A percentile compares a stretch with the other conserved stretches of the same genome.
Evolutionary conservation across 768 basidiomycete species (phyloP).

Genomic region (Phaeotremella skinneri): DNA sequence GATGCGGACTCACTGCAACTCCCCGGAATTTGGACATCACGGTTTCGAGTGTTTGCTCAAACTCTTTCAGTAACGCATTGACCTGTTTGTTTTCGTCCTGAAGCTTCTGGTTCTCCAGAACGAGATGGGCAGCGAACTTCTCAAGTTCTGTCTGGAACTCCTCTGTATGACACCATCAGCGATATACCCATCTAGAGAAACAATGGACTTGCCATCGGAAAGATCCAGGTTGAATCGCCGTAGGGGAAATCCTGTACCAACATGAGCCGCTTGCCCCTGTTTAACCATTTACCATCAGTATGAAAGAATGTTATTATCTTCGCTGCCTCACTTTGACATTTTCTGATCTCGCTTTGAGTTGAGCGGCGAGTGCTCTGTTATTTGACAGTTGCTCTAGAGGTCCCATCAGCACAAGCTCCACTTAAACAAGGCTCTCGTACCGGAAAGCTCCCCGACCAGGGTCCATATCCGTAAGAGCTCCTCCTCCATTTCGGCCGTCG

Average conservation of each 20-base stretch:
- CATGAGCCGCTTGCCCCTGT: slow-evolving; percentile 65
- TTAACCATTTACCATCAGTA: background rate
- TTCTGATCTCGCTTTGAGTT: slow-evolving; percentile 67
- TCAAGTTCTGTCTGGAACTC: slow-evolving; percentile 89
- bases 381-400: slow-evolving; percentile 58
- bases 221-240: slow-evolving; percentile 85
- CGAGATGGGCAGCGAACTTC: slow-evolving; percentile 77
- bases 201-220: slow-evolving; percentile 53
- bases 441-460: slow-evolving; percentile 38
- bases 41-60: slow-evolving; percentile 88
- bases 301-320: slow-evolving; percentile 8
- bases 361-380: slow-evolving; percentile 71
- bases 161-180: slow-evolving; percentile 58
- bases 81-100: slow-evolving; percentile 95
- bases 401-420: slow-evolving; percentile 7
- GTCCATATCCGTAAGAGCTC: slow-evolving; percentile 33
- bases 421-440: slow-evolving; percentile 12
- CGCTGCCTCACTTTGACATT: slow-evolving; percentile 73
- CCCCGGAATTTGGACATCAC: slow-evolving; percentile 95
- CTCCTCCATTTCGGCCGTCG: slow-evolving; percentile 28
- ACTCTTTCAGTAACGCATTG: slow-evolving; percentile 81
- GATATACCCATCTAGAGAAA: background rate
- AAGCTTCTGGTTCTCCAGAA: slow-evolving; percentile 89
- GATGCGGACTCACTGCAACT: slow-evolving; percentile 65
- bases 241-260: slow-evolving; percentile 71